phyloP scores from a whole-genome alignment of 148 eudicot genomes.

The Oxyria digyna region DNA sequence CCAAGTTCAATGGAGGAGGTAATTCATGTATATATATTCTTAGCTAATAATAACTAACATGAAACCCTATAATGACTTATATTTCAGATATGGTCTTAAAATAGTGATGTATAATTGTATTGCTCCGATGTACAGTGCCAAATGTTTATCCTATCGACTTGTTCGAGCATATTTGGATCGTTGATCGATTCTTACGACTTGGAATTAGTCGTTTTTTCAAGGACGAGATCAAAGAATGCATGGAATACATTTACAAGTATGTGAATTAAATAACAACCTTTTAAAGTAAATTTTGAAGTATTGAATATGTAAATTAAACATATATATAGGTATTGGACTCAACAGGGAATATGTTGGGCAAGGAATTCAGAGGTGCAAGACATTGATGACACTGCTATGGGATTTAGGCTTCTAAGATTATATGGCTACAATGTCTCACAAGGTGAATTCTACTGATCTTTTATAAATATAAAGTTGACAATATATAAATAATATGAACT shows the following conservation, averaged over 20 bases:
- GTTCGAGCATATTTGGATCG: constrained; percentile 58
- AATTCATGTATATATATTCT: no score
- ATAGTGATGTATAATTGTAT: no score
- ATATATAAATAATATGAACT: no score
- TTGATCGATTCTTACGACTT: constrained; percentile 54
- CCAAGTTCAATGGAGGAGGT: constrained; percentile 89
- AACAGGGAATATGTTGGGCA: constrained; percentile 79
- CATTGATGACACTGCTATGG: constrained; percentile 91
- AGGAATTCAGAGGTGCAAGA: constrained; percentile 58
- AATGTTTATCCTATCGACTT: constrained; percentile 71
- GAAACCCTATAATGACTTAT: no score
- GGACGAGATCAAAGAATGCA: constrained; percentile 35
- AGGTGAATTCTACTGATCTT: constrained; percentile 21
- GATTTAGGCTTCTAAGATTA: constrained; percentile 54
- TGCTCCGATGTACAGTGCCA: constrained; percentile 43
- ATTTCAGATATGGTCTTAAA: no score
- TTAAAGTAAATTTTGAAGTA: no score
- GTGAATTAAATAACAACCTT: no score
- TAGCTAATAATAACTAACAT: no score
- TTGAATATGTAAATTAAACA: neutral
- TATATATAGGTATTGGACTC: constrained; percentile 45
- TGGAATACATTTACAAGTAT: constrained; percentile 48
- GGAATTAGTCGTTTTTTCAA: constrained; percentile 58
- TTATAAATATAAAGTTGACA: no score
- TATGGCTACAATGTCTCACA: constrained; percentile 61